Evolutionary conservation across 164 flowering plant species (phyloP).

Genomic region (Cinnamomum chago): DNA sequence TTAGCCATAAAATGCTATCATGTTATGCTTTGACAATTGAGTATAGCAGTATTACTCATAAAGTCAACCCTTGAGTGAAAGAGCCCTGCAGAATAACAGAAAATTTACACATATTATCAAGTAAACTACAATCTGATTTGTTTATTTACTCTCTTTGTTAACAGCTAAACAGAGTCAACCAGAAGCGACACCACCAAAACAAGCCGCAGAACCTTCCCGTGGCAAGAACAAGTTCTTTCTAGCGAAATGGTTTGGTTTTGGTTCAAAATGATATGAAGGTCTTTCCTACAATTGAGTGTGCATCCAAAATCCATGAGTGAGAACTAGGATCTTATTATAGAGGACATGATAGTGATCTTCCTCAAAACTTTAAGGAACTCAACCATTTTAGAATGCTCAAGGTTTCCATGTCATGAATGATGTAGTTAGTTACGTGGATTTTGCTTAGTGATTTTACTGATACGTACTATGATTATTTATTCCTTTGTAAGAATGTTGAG

Average conservation of each 20-base stretch:
- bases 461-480: background rate
- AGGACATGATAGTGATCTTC: background rate
- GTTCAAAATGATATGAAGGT: constrained; percentile 29
- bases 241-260: constrained; percentile 59
- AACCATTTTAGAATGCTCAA: background rate
- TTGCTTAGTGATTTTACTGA: background rate
- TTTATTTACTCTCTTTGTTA: background rate
- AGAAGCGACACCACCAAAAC: constrained; percentile 16
- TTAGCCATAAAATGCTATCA: background rate
- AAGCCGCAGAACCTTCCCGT: constrained; percentile 23
- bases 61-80: too few relatives aligned
- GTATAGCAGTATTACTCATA: too few relatives aligned
- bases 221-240: constrained; percentile 48
- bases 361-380: background rate
- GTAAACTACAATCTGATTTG: background rate
- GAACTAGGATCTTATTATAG: background rate
- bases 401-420: background rate
- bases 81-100: background rate
- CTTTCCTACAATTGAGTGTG: background rate
- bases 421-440: background rate
- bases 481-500: background rate
- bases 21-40: too few relatives aligned
- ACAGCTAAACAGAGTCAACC: constrained; percentile 6
- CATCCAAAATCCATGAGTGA: too few relatives aligned
- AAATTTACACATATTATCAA: background rate